phyloP scores from a whole-genome alignment of 2,329 filamentous ascomycete genomes.

The Trichophyton schoenleinii region DNA sequence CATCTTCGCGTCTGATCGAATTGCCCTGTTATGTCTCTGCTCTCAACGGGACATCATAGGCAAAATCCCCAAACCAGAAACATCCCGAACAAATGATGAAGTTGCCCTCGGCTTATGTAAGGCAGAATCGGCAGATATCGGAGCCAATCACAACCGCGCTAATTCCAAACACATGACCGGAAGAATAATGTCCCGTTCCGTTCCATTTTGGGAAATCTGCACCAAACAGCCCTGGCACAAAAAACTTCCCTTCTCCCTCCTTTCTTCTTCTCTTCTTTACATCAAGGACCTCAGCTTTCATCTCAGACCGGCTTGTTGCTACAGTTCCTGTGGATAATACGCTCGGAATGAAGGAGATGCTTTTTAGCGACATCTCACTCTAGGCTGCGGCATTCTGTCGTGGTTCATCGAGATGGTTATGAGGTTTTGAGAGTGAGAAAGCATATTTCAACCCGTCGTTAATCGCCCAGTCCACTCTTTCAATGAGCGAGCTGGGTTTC shows the following conservation, averaged over 20 bases:
- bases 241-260: conserved; percentile 12
- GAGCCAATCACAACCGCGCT: conserved; percentile 23
- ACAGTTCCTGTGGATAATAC: conserved; percentile 4
- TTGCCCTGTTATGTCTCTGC: background rate
- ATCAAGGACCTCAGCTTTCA: conserved; percentile 29
- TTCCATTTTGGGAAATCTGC: conserved; percentile 8
- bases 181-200: conserved; percentile 24
- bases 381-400: conserved; percentile 35
- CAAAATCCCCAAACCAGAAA: conserved; percentile 1
- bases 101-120: conserved; percentile 32
- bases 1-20: conserved; percentile 24
- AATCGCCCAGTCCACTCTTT: conserved; percentile 38
- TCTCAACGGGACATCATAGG: background rate
- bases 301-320: conserved; percentile 20
- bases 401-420: conserved; percentile 26
- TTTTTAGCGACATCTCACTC: conserved; percentile 24
- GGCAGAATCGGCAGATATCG: conserved; percentile 7
- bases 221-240: conserved; percentile 1
- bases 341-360: conserved; percentile 29
- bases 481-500: conserved; percentile 37
- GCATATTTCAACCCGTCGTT: conserved; percentile 31
- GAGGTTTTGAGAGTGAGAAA: conserved; percentile 30
- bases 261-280: conserved; percentile 18
- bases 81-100: background rate
- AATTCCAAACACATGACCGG: conserved; percentile 24